Conservation (phyloP, 2,329 filamentous ascomycete genomes). For the Juglanconis oblonga region DNA sequence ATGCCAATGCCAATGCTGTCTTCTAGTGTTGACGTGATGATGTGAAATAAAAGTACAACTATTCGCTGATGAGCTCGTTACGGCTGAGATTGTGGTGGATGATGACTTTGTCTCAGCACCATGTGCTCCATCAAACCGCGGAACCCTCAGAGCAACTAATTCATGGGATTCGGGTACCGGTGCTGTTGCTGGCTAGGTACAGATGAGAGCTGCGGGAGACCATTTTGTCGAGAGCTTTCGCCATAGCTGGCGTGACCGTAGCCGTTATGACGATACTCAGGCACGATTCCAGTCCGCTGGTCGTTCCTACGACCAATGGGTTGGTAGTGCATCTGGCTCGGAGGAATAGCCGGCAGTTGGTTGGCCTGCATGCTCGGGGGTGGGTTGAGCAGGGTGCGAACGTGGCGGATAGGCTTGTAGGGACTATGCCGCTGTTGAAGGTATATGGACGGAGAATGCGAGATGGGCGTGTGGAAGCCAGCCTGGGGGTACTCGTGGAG, state of each 20-base stretch:
- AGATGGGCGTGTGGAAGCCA: conserved; percentile 59
- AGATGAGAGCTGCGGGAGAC: conserved; percentile 6
- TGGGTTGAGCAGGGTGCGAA: conserved; percentile 87
- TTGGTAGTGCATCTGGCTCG: conserved; percentile 80
- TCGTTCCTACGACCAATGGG: conserved; percentile 69
- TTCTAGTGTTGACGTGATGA: neutral
- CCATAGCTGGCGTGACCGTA: conserved; percentile 3
- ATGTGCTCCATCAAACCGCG: neutral
- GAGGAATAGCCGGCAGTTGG: conserved; percentile 52
- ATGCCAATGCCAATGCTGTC: neutral
- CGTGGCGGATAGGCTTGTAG: conserved; percentile 84
- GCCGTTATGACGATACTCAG: conserved; percentile 46
- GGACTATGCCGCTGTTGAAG: conserved; percentile 86
- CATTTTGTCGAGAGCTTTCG: conserved; percentile 1
- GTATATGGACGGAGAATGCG: conserved; percentile 84
- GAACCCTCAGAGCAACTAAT: conserved; percentile 1
- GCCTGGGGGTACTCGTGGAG: conserved; percentile 61
- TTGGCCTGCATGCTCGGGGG: conserved; percentile 76
- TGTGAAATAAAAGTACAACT: neutral
- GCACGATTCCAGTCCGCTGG: conserved; percentile 68
- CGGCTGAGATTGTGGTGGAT: neutral
- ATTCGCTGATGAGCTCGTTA: neutral
- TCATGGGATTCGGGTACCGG: conserved; percentile 14
- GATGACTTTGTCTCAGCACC: neutral
- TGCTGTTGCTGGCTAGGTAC: conserved; percentile 9